Evolutionary conservation across 306 rosid species (phyloP).

Genomic region (Dryas alaskensis): DNA sequence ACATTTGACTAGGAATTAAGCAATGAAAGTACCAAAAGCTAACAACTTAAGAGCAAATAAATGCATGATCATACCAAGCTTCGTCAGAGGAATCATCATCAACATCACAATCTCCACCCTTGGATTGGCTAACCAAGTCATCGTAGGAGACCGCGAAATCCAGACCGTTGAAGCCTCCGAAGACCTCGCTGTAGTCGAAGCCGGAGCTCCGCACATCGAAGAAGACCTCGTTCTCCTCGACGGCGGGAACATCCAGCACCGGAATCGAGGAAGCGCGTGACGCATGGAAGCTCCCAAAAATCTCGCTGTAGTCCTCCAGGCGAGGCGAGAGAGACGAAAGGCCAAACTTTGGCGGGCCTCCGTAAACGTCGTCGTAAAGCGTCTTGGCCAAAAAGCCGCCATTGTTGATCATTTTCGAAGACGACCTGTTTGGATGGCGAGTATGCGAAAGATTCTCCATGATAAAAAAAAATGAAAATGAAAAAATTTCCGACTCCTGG

Average conservation of each 20-base stretch:
- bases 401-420: conserved; percentile 47
- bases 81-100: conserved; percentile 49
- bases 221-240: conserved; percentile 55
- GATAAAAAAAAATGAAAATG: not conserved
- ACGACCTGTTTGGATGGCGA: conserved; percentile 51
- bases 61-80: conserved; percentile 61
- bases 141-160: conserved; percentile 63
- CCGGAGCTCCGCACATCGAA: conserved; percentile 59
- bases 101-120: conserved; percentile 19
- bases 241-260: conserved; percentile 74
- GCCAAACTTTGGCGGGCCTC: conserved; percentile 75
- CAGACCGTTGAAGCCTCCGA: conserved; percentile 53
- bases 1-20: conserved; percentile 27
- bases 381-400: conserved; percentile 37
- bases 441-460: conserved; percentile 76
- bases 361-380: conserved; percentile 80
- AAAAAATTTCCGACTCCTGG: conserved; percentile 15
- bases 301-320: conserved; percentile 87
- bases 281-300: conserved; percentile 69
- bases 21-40: conserved; percentile 7
- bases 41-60: conserved; percentile 9
- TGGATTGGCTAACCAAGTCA: conserved; percentile 50
- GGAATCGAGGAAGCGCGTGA: conserved; percentile 86
- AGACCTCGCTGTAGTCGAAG: conserved; percentile 76
- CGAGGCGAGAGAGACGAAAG: conserved; percentile 73